Evolutionary conservation across 129 eudicot species (phyloP).

Genomic region (Heracleum sosnowskyi): DNA sequence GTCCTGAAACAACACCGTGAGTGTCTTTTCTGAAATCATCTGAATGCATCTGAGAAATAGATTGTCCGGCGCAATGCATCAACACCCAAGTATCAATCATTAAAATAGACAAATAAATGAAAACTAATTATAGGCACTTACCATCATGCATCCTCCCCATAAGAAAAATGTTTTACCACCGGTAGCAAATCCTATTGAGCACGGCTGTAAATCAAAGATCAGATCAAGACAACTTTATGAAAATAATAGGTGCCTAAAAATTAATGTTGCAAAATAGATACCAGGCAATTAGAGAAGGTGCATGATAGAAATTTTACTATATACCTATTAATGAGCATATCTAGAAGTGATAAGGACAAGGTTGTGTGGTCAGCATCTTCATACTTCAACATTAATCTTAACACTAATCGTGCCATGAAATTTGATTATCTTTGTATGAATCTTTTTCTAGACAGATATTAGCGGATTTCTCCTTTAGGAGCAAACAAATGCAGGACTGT

Average conservation of each 20-base stretch:
- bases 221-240: constrained; percentile 1
- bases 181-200: constrained; percentile 99
- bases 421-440: background rate
- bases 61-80: background rate
- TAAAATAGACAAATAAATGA: constrained; percentile 6
- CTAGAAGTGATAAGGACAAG: background rate
- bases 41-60: constrained; percentile 82
- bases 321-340: background rate
- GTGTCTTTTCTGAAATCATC: constrained; percentile 86
- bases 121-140: constrained; percentile 29
- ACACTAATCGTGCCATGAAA: background rate
- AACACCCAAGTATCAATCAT: background rate
- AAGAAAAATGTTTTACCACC: constrained; percentile 93
- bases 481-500: background rate
- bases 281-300: background rate
- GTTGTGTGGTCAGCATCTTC: background rate
- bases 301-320: background rate
- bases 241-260: background rate
- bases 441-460: background rate
- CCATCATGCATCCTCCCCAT: constrained; percentile 99
- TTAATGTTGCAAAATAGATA: background rate
- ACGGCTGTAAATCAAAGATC: constrained; percentile 48
- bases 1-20: constrained; percentile 77
- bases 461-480: background rate
- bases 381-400: background rate